Conservation (phyloP, 768 basidiomycete species). For the Termitomyces sp. region DNA sequence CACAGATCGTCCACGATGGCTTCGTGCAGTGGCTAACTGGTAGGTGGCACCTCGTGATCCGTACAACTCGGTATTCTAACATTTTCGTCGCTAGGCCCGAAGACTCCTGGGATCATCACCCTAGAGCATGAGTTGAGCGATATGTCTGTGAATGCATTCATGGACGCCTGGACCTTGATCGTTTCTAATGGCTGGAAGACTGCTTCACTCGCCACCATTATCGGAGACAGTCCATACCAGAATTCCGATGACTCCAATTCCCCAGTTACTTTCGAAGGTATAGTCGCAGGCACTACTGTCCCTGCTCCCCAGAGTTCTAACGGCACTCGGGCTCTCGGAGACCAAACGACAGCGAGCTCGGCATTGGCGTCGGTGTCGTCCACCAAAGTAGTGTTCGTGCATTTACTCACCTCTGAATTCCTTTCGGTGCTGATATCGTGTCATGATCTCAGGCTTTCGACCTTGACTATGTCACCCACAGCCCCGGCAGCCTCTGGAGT, state of each 20-base stretch:
- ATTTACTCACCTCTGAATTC: neutral
- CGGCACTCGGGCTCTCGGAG: neutral
- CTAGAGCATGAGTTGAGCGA: constrained; percentile 82
- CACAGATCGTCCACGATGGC: constrained; percentile 40
- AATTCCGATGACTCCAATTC: constrained; percentile 40
- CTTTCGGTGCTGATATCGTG: neutral
- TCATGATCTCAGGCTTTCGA: neutral
- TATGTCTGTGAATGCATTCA: constrained; percentile 64
- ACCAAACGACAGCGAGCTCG: neutral
- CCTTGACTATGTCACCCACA: neutral
- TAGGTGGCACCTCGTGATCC: constrained; percentile 19
- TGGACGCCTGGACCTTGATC: constrained; percentile 62
- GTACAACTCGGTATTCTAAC: neutral
- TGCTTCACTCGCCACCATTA: constrained; percentile 48
- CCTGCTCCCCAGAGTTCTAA: neutral
- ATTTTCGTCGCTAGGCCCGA: constrained; percentile 44
- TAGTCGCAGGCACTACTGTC: constrained; percentile 15
- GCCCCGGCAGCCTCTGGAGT: neutral
- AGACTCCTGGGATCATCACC: constrained; percentile 75
- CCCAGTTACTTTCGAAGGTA: constrained; percentile 27
- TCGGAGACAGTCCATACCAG: constrained; percentile 41
- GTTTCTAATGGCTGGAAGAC: constrained; percentile 70
- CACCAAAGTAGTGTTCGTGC: neutral
- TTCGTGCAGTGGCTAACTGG: constrained; percentile 61
- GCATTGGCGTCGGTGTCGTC: neutral